A percentile compares a stretch with the other conserved stretches of the same genome.
Evolutionary conservation across 2,329 filamentous ascomycete genomes (phyloP).

Genomic region (Pseudomassariella vexata): DNA sequence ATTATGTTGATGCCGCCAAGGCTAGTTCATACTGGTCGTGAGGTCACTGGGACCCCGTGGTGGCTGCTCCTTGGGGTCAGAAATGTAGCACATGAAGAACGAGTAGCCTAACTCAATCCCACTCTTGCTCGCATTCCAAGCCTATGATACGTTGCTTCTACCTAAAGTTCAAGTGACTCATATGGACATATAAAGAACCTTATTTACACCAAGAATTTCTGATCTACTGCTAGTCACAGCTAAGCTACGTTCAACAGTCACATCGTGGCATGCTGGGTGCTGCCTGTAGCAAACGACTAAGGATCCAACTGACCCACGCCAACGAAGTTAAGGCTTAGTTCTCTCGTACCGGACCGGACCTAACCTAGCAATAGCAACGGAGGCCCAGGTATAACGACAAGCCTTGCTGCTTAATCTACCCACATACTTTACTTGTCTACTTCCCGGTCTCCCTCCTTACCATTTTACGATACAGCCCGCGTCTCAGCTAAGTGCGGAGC

Average conservation of each 20-base stretch:
- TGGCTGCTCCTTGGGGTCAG: not conserved
- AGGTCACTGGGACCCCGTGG: not conserved
- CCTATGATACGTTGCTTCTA: not conserved
- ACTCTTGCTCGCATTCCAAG: not conserved
- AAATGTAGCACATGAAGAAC: not conserved
- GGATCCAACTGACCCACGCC: too few species aligned
- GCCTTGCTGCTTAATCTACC: not conserved
- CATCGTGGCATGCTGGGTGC: too few species aligned
- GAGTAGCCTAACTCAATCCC: not conserved
- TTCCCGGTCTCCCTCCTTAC: not conserved
- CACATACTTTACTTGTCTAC: not conserved
- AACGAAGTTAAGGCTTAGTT: too few species aligned
- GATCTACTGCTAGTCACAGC: too few species aligned
- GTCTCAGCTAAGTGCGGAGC: not conserved
- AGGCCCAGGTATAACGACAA: too few species aligned
- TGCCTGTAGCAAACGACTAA: too few species aligned
- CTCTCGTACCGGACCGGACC: too few species aligned
- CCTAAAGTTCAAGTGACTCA: not conserved
- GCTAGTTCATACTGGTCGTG: not conserved
- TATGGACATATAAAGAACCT: not conserved
- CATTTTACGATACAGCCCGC: not conserved
- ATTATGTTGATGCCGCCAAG: conserved; percentile 1
- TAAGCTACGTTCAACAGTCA: too few species aligned
- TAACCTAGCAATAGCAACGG: too few species aligned
- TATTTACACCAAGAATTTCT: not conserved